These are phyloP conservation scores for Phytophthora palmivora DNA, from an alignment of 352 stramenopile genomes.

Conservation along the genomic window DNA sequence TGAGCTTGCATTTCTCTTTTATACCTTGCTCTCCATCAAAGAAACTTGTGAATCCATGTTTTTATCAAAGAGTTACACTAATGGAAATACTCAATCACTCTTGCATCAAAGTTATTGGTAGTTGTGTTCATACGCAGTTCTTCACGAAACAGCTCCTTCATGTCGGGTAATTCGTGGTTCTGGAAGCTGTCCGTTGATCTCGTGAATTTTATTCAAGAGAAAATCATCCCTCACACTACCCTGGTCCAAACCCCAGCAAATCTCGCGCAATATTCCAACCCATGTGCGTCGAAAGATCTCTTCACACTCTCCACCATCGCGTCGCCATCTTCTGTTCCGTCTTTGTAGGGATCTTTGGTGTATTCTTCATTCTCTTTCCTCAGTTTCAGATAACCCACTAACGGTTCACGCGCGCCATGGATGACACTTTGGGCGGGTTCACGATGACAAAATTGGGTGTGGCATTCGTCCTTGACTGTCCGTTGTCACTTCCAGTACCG, in stretches of 20 bases:
- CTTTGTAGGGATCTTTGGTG: constrained; percentile 15
- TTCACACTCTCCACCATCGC: constrained; percentile 22
- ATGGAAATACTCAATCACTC: no score
- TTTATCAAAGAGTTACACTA: no score
- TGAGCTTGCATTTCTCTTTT: no score
- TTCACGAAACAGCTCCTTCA: constrained; percentile 8
- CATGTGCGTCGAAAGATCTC: constrained; percentile 13
- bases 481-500: no score
- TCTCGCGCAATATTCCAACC: constrained; percentile 21
- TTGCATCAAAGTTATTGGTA: constrained; percentile 8
- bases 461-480: no score
- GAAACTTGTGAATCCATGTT: no score
- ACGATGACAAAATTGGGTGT: no score
- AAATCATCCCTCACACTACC: constrained; percentile 11
- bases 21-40: no score
- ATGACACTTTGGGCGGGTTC: no score
- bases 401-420: constrained; percentile 13
- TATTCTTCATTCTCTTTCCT: constrained; percentile 23
- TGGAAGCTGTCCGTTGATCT: constrained; percentile 17
- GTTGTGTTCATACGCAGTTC: constrained; percentile 6
- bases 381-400: constrained; percentile 20
- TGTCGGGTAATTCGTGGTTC: constrained; percentile 15
- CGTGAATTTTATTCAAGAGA: no score
- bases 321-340: constrained; percentile 17
- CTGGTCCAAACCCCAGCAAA: constrained; percentile 14